Evolutionary conservation across 163 green algal species (phyloP).

Genomic region (Trebouxia gelatinosa): DNA sequence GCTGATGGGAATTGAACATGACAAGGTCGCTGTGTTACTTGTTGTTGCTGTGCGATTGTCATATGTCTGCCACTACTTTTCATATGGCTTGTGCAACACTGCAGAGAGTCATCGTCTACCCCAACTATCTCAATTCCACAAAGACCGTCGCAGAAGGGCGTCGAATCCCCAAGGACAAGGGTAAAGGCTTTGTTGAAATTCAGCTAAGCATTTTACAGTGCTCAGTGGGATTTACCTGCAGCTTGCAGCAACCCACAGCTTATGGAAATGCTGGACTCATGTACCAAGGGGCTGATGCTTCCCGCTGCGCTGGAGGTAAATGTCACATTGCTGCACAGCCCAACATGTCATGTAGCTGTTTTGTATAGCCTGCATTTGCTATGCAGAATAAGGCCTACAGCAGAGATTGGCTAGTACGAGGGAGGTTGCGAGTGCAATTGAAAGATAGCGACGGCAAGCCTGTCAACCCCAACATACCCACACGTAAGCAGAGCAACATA

Average conservation of each 20-base stretch:
- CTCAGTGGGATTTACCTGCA: constrained; percentile 26
- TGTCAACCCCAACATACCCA: constrained; percentile 49
- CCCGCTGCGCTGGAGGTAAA: constrained; percentile 54
- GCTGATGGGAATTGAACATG: constrained; percentile 41
- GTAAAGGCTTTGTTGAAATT: constrained; percentile 26
- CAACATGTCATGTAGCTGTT: background rate
- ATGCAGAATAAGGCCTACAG: constrained; percentile 60
- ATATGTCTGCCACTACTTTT: background rate
- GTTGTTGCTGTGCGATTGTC: background rate
- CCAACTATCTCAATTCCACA: constrained; percentile 58
- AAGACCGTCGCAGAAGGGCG: constrained; percentile 54
- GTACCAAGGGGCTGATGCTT: constrained; percentile 50
- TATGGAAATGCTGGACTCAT: constrained; percentile 55
- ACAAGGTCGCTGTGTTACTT: no score
- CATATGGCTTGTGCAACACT: background rate
- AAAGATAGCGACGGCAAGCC: constrained; percentile 45
- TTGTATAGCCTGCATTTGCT: background rate
- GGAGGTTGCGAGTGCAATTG: constrained; percentile 58
- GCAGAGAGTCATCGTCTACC: constrained; percentile 68
- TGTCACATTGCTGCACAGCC: background rate
- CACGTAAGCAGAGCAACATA: constrained; percentile 37
- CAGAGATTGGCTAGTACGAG: constrained; percentile 48
- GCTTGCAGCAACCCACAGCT: constrained; percentile 54
- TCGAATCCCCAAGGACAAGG: constrained; percentile 50
- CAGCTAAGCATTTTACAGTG: background rate